Evolutionary conservation across 768 basidiomycete species (phyloP), one percentile per base, ranked within the genome.

Genomic region (Polyporus arcularius): DNA sequence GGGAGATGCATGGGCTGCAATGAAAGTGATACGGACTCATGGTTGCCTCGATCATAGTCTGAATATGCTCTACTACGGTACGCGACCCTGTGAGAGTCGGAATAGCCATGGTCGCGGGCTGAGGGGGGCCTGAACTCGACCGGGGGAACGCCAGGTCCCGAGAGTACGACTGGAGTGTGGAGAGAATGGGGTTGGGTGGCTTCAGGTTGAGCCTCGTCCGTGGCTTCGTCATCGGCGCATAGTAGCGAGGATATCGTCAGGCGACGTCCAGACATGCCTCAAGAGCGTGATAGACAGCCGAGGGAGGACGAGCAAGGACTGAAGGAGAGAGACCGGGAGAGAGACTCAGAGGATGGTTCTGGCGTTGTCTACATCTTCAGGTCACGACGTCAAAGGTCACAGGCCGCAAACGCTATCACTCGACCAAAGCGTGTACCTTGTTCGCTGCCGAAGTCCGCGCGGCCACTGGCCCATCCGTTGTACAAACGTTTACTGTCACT

Each of bases 241-340:
- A 91, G 81, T 41, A 92, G 82, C 8, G 88, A 89, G 14, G 88
- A 87, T 26, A 92, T 92, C 68, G 86, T 86, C 69, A 92, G 86
- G 53, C 89, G 80, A 55, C 88, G 80, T 30, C 87, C 84, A 49
- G 80, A 79, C 86, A 88, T 89, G 68, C 35, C 45, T 73, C 67
- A 18, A 42, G 43, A n/a, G 28, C 14, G 43, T 31, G 4, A 71
- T 31, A 38, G 39, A 55, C 32, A n/a, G 39, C 18, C 69, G 57
- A 50, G 14, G 48, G 55, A 32, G 39, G 64, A 51, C 35, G 66
- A 47, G 42, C 60, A 55, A 32, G 62, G 60, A 26, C 21, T 26
- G 21, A 26, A 26, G 21, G 21, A 26, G 21, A 26, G 21, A 49
- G 53, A 56, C 47, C 18, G 47, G 15, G 41, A 41, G 16, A 58